Evolutionary conservation across 2,329 filamentous ascomycete genomes (phyloP).

Genomic region (Sphaceloma murrayae): DNA sequence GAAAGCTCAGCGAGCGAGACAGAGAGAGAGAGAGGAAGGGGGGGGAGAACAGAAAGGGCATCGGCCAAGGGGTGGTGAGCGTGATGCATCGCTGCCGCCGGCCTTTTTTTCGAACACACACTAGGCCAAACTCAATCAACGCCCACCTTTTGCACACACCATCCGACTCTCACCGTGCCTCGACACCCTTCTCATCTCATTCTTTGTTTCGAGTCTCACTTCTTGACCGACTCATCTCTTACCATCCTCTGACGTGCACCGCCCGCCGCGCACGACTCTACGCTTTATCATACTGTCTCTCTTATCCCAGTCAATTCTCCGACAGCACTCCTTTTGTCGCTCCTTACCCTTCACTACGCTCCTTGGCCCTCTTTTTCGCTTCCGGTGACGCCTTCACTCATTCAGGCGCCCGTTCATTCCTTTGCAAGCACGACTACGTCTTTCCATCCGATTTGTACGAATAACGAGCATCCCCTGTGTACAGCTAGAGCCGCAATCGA

Average conservation of each 20-base stretch:
- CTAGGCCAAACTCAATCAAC: conserved; percentile 11
- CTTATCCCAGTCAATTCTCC: conserved; percentile 11
- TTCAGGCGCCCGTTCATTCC: conserved; percentile 26
- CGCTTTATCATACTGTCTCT: conserved; percentile 12
- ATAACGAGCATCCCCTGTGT: conserved; percentile 16
- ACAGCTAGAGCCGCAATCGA: conserved; percentile 7
- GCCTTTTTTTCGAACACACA: conserved; percentile 9
- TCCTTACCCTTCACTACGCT: conserved; percentile 23
- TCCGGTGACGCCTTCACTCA: conserved; percentile 25
- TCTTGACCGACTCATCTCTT: conserved; percentile 11
- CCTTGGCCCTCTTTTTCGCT: conserved; percentile 19
- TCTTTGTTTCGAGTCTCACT: conserved; percentile 17
- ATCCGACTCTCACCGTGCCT: conserved; percentile 12
- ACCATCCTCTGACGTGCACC: conserved; percentile 12
- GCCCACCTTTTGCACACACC: conserved; percentile 4
- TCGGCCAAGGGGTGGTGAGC: conserved; percentile 9
- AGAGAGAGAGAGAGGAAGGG: conserved; percentile 1
- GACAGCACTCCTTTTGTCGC: conserved; percentile 28
- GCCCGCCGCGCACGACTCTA: conserved; percentile 1
- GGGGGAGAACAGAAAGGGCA: background rate
- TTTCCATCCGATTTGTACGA: conserved; percentile 1
- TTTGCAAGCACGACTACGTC: conserved; percentile 20
- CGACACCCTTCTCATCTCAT: conserved; percentile 14
- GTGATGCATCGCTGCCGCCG: background rate
- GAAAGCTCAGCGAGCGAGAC: conserved; percentile 2